A percentile compares a stretch with the other conserved stretches of the same genome.
These are phyloP conservation scores for Cytospora schulzeri DNA, from an alignment of 2,329 filamentous ascomycete species.

Conservation along the genomic window DNA sequence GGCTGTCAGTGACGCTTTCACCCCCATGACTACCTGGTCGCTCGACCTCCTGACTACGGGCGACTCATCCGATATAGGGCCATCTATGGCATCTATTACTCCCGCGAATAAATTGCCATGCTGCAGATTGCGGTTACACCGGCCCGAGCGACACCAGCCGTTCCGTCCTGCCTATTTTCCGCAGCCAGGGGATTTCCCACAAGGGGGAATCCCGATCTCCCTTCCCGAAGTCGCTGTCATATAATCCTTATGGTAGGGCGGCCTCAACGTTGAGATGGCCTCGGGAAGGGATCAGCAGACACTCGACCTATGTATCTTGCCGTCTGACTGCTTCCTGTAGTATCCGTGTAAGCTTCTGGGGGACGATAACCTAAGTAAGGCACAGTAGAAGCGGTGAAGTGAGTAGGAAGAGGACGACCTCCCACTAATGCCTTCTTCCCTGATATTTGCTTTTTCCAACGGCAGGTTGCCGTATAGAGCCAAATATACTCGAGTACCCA, in stretches of 20 bases:
- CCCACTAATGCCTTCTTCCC: neutral
- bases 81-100: neutral
- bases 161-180: neutral
- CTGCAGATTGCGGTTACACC: neutral
- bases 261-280: neutral
- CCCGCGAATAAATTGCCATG: neutral
- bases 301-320: neutral
- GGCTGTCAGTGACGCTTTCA: neutral
- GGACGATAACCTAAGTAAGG: neutral
- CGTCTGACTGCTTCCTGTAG: constrained; percentile 3
- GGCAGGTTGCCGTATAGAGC: neutral
- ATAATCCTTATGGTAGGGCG: neutral
- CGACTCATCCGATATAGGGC: neutral
- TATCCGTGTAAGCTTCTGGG: neutral
- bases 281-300: constrained; percentile 3
- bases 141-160: neutral
- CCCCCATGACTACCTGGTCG: neutral
- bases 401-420: neutral
- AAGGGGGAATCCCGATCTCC: neutral
- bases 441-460: constrained; percentile 1
- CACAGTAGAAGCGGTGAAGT: neutral
- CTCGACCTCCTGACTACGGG: neutral
- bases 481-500: too few relatives aligned
- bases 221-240: neutral
- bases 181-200: neutral